Evolutionary conservation across 371 early-diverging fungal genomes (phyloP), one percentile per base, ranked within the genome.

Genomic region (Lichtheimia hyalospora): DNA sequence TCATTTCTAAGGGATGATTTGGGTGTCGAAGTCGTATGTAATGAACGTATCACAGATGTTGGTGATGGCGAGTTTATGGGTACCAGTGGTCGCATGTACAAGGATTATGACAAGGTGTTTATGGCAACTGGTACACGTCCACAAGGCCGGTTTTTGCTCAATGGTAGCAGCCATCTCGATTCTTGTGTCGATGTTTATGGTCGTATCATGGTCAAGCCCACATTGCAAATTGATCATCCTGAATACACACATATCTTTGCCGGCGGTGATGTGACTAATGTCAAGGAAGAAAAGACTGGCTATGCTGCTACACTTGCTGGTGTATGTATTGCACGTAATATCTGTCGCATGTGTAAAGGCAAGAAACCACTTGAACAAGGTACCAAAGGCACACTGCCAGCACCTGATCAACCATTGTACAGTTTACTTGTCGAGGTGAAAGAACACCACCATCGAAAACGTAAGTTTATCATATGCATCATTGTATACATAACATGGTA

Each of bases 261-360:
- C 3, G 85, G 86, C 0, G 90, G 90, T 3, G 90, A 90, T 56
- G 85, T 84, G 24, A 78, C 83, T 12, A 83, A 86, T 23, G 74
- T 81, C 0, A 65, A 73, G 13, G 86, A 86, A 59, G 85, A 86
- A 63, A 84, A 84, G 60, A 82, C 84, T 12, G 86, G 77, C 14
- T 81, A 82, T 42, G 81, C 86, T 41, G 86, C 84, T 18, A 84
- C 83, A 15, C 57, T 82, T 41, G 77, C 75, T 21, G 81, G 78
- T 18, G 75, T 81, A 2, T 74, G 74, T 46, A 81, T 81, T 27
- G 76, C 81, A 5, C 59, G 81, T 20, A 81, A 81, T 34, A 81
- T 81, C 5, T 75, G 75, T 16, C 70, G 81, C 3, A 5, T 78
- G 12, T 74, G 71, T 54, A 81, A 78, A 43, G 77, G 77, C 8